phyloP scores from a whole-genome alignment of 1,284 basidiomycete genomes.

The Cryptococcus sp. region DNA sequence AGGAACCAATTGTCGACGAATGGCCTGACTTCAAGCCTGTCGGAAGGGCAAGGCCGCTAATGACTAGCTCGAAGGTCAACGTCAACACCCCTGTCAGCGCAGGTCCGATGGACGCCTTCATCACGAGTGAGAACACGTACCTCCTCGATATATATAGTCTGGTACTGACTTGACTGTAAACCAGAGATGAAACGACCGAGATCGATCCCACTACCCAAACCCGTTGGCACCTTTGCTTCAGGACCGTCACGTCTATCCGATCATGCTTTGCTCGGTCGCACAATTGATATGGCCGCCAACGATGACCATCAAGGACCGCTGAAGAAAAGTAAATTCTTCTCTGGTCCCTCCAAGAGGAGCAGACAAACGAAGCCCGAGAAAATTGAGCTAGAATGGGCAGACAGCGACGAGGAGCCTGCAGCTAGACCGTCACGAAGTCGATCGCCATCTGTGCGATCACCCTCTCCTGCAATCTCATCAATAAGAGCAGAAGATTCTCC shows the following conservation, averaged over 20 bases:
- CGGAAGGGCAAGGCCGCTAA: conserved; percentile 5
- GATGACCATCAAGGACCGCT: not conserved
- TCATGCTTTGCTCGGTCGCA: conserved; percentile 3
- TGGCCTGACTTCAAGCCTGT: conserved; percentile 62
- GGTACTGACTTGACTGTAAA: conserved; percentile 3
- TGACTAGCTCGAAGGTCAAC: conserved; percentile 24
- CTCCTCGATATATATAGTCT: not conserved
- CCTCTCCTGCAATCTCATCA: conserved; percentile 24
- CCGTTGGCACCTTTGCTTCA: conserved; percentile 37
- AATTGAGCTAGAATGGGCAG: conserved; percentile 31
- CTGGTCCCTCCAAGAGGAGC: not conserved
- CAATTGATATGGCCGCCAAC: not conserved
- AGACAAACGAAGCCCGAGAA: conserved; percentile 4
- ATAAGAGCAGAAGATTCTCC: conserved; percentile 16
- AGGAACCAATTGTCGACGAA: conserved; percentile 73
- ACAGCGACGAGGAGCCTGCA: conserved; percentile 20
- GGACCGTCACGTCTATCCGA: conserved; percentile 47
- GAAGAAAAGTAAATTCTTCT: conserved; percentile 43
- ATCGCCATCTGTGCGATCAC: conserved; percentile 17
- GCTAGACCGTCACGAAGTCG: conserved; percentile 13
- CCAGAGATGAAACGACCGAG: conserved; percentile 26
- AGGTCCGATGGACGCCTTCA: conserved; percentile 49
- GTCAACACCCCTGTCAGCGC: conserved; percentile 1
- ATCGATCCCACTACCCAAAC: conserved; percentile 30
- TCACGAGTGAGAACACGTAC: conserved; percentile 32